These are phyloP conservation scores for Fusarium tanahbumbuense DNA, from an alignment of 2,329 filamentous ascomycete genomes.

Conservation along the genomic window DNA sequence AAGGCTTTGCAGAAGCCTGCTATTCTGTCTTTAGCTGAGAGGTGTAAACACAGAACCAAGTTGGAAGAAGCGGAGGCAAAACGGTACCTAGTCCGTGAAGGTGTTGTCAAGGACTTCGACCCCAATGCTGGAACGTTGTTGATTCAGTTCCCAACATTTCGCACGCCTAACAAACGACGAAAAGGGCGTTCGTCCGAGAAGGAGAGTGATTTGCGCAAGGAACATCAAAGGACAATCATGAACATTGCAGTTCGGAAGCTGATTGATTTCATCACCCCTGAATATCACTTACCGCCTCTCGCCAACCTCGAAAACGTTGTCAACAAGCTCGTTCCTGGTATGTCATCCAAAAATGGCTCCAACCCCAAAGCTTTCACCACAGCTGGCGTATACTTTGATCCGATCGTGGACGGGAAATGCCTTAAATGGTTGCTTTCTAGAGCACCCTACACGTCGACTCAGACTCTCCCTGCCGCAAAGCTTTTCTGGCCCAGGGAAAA, in stretches of 20 bases:
- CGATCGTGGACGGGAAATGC: constrained; percentile 39
- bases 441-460: constrained; percentile 57
- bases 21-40: constrained; percentile 70
- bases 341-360: constrained; percentile 44
- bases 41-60: constrained; percentile 58
- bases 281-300: constrained; percentile 57
- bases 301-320: constrained; percentile 59
- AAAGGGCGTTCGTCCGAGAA: constrained; percentile 43
- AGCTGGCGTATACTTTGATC: constrained; percentile 54
- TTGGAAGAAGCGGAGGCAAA: constrained; percentile 65
- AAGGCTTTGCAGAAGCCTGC: constrained; percentile 73
- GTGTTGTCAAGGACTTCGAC: constrained; percentile 60
- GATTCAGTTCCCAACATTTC: constrained; percentile 56
- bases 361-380: constrained; percentile 57
- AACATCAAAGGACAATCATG: constrained; percentile 58
- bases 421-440: constrained; percentile 60
- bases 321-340: constrained; percentile 61
- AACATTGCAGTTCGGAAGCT: constrained; percentile 61
- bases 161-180: constrained; percentile 26
- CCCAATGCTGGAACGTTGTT: constrained; percentile 61
- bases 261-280: constrained; percentile 63
- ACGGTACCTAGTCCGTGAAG: constrained; percentile 62
- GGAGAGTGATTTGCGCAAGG: constrained; percentile 43
- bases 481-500: constrained; percentile 42
- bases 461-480: constrained; percentile 47